Percentiles rank a stretch among this genome's conserved stretches.
Conservation (phyloP, 2,329 filamentous ascomycete genomes). For the Cladosporium sphaerospermum region DNA sequence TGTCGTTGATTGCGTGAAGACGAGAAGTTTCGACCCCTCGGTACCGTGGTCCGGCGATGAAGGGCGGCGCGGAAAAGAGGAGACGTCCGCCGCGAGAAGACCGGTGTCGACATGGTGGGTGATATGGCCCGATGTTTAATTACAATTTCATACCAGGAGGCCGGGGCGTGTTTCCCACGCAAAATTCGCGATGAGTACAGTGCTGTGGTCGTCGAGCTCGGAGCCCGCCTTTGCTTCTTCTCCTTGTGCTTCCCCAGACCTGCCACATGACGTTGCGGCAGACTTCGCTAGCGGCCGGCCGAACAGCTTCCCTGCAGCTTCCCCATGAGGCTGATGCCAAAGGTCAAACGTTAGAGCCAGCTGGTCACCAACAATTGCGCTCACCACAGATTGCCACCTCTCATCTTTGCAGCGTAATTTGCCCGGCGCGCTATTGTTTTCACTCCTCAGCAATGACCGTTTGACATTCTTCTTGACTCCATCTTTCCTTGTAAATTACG, state of each 20-base stretch:
- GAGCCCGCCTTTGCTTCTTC: background rate
- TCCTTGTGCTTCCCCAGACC: background rate
- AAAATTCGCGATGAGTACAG: too few species aligned
- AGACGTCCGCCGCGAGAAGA: constrained; percentile 5
- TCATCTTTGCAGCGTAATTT: background rate
- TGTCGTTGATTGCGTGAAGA: constrained; percentile 1
- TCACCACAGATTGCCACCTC: background rate
- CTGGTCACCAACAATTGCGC: background rate
- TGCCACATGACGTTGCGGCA: background rate
- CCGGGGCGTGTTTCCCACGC: too few species aligned
- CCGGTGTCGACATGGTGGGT: constrained; percentile 1
- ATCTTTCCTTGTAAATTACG: too few species aligned
- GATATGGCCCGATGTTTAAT: background rate
- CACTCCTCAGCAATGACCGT: too few species aligned
- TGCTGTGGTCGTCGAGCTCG: background rate
- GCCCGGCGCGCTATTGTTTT: too few species aligned
- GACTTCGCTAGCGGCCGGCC: background rate
- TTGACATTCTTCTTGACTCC: too few species aligned
- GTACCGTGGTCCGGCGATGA: constrained; percentile 3
- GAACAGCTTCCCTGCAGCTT: background rate
- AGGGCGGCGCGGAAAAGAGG: constrained; percentile 9
- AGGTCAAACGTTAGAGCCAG: background rate
- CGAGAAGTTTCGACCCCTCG: constrained; percentile 1
- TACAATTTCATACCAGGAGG: background rate
- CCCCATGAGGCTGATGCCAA: background rate